Conservation (phyloP, 2,329 filamentous ascomycete species). For the Trichoderma sp. region DNA sequence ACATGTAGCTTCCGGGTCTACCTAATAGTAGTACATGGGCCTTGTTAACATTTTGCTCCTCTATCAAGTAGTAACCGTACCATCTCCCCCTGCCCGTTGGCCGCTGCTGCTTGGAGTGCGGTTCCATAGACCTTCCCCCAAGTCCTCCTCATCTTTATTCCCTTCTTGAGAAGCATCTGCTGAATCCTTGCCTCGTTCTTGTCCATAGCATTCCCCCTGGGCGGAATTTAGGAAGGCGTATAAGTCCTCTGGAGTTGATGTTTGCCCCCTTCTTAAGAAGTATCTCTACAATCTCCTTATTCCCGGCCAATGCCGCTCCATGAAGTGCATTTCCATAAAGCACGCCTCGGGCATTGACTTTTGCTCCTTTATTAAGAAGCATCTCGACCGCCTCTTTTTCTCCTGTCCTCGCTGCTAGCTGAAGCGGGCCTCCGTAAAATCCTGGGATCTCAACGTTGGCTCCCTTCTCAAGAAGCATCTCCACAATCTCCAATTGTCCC, state of each 20-base stretch:
- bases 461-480: neutral
- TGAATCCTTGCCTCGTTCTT: too few species aligned
- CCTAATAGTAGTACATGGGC: too few species aligned
- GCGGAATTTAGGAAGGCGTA: too few species aligned
- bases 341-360: rapidly evolving
- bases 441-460: neutral
- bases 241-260: neutral
- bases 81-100: rapidly evolving
- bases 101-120: neutral
- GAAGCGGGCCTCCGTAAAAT: neutral
- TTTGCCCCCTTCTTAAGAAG: neutral
- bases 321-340: neutral
- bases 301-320: rapidly evolving
- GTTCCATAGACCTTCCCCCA: neutral
- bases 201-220: too few species aligned
- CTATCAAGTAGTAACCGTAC: neutral
- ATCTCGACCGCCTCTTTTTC: too few species aligned
- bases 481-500: too few species aligned
- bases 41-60: too few species aligned
- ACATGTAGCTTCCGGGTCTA: too few species aligned
- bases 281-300: neutral
- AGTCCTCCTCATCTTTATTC: too few species aligned
- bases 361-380: neutral
- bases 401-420: too few species aligned
- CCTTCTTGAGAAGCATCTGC: too few species aligned